Conservation (phyloP, 1,284 basidiomycete genomes). For the Dichomitus squalens region DNA sequence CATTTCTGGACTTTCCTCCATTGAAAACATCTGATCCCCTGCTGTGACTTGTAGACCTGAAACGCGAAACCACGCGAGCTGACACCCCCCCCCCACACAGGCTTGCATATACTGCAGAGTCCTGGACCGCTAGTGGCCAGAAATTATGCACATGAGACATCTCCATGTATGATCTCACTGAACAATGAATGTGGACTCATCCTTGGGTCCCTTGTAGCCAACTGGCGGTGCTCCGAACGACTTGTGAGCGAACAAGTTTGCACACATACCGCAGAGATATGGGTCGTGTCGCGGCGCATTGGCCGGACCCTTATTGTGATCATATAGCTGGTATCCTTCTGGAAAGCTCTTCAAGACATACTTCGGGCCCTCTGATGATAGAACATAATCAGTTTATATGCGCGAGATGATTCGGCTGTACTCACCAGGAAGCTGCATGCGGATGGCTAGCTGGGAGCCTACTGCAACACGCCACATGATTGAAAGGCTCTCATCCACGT, state of each 20-base stretch:
- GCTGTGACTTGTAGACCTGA: too few species aligned
- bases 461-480: constrained; percentile 65
- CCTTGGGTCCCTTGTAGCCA: neutral
- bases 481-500: constrained; percentile 47
- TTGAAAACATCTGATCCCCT: too few species aligned
- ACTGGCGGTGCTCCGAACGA: neutral
- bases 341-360: constrained; percentile 72
- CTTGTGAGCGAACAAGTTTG: neutral
- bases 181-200: too few species aligned
- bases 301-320: constrained; percentile 69
- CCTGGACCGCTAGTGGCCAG: too few species aligned
- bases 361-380: constrained; percentile 45
- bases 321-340: constrained; percentile 66
- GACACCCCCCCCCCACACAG: too few species aligned
- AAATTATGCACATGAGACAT: too few species aligned
- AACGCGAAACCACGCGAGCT: too few species aligned
- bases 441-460: constrained; percentile 57
- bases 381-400: neutral
- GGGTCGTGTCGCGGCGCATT: constrained; percentile 66
- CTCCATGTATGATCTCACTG: too few species aligned
- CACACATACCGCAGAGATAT: constrained; percentile 68
- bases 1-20: too few species aligned
- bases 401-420: constrained; percentile 2
- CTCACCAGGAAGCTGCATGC: constrained; percentile 52
- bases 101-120: too few species aligned